phyloP scores from a whole-genome alignment of 2,329 filamentous ascomycete species.

The Colletotrichum magnum region DNA sequence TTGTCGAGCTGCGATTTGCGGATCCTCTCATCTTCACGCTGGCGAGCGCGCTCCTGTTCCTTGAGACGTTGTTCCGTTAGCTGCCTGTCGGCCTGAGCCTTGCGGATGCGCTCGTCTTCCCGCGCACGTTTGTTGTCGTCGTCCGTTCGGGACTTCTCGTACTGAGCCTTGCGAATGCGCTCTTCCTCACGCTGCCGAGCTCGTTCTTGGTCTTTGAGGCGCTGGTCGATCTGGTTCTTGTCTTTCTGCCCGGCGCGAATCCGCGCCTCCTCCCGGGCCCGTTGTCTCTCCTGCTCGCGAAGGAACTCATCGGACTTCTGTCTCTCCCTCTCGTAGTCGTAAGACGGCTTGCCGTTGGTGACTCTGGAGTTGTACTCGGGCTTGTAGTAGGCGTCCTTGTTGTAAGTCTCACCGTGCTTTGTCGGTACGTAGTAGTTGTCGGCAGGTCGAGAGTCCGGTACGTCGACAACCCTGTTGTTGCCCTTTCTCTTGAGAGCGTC shows the following conservation, averaged over 20 bases:
- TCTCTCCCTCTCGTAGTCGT: not conserved
- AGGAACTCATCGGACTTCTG: not conserved
- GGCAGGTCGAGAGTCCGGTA: not conserved
- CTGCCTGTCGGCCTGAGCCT: not conserved
- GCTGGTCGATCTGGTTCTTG: not conserved
- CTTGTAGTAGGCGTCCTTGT: not conserved
- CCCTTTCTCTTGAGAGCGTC: not conserved
- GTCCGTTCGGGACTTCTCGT: not conserved
- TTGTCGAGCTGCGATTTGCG: not conserved
- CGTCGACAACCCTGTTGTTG: not conserved
- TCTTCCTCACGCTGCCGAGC: not conserved
- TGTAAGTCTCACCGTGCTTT: not conserved
- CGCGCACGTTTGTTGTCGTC: not conserved
- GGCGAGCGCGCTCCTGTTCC: not conserved
- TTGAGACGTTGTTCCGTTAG: not conserved
- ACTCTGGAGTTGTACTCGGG: not conserved
- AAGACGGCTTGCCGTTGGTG: not conserved
- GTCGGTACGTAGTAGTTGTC: not conserved
- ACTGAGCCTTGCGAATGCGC: not conserved
- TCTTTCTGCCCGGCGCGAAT: not conserved
- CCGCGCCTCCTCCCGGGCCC: not conserved
- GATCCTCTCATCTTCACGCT: not conserved
- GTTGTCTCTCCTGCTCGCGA: not conserved
- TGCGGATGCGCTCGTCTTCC: not conserved
- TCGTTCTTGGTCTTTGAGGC: not conserved